These are phyloP conservation scores for Umbilicus rupestris DNA, from an alignment of 164 flowering plant genomes.

Conservation along the genomic window DNA sequence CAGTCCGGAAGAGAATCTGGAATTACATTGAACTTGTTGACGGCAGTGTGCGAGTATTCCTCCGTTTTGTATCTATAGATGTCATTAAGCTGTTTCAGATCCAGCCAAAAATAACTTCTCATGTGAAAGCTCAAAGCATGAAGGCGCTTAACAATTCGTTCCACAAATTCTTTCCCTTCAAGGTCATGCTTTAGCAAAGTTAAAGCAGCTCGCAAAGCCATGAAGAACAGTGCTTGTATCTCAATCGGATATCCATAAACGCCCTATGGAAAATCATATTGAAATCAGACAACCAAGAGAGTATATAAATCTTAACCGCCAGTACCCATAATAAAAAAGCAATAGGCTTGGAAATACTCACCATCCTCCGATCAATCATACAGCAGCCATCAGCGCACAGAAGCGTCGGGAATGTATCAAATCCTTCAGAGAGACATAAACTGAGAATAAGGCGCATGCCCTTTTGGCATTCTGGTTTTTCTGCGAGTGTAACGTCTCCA, in stretches of 20 bases:
- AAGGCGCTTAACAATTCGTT: conserved; percentile 54
- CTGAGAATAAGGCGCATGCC: conserved; percentile 71
- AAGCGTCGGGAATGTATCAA: conserved; percentile 84
- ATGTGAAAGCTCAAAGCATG: conserved; percentile 84
- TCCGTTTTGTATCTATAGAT: conserved; percentile 72
- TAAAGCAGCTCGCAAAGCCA: conserved; percentile 72
- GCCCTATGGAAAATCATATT: conserved; percentile 36
- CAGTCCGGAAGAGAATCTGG: conserved; percentile 82
- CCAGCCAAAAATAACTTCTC: conserved; percentile 78
- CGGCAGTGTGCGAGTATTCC: conserved; percentile 75
- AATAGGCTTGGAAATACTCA: conserved; percentile 18
- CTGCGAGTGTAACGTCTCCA: conserved; percentile 60
- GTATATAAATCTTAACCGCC: neutral
- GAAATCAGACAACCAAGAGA: neutral
- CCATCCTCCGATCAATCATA: conserved; percentile 91
- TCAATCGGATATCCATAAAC: conserved; percentile 88
- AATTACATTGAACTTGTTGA: conserved; percentile 72
- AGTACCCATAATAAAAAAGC: neutral
- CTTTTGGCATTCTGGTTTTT: conserved; percentile 67
- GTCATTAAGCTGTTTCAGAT: conserved; percentile 65
- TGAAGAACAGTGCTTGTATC: conserved; percentile 85
- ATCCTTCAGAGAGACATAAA: conserved; percentile 79
- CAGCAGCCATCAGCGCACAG: conserved; percentile 85
- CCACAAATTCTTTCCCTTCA: conserved; percentile 63
- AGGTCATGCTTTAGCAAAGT: conserved; percentile 59